Conservation (phyloP, 352 stramenopile species). For the Pythium pyrilobum region DNA sequence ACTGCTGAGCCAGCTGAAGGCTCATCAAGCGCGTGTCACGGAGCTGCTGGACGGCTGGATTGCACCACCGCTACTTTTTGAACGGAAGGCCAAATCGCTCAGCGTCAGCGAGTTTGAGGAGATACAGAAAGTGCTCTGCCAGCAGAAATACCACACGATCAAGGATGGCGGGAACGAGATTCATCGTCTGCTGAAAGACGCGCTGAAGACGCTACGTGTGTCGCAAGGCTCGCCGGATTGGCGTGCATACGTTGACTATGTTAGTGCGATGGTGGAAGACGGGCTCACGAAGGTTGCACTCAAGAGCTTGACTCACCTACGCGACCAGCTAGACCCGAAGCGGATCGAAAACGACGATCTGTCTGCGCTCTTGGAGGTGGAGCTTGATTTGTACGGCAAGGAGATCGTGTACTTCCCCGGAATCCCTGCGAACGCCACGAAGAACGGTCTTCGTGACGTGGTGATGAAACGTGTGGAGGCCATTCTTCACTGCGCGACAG, state of each 20-base stretch:
- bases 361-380: conserved; percentile 85
- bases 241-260: conserved; percentile 90
- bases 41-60: conserved; percentile 81
- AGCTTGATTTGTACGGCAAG: conserved; percentile 87
- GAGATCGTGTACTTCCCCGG: conserved; percentile 79
- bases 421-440: conserved; percentile 26
- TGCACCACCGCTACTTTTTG: conserved; percentile 73
- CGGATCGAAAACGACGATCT: conserved; percentile 81
- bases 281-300: conserved; percentile 71
- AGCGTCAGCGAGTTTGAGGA: conserved; percentile 84
- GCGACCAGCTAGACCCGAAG: conserved; percentile 79
- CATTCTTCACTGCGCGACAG: conserved; percentile 53
- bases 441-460: conserved; percentile 51
- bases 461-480: conserved; percentile 64
- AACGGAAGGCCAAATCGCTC: conserved; percentile 78
- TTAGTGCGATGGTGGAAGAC: conserved; percentile 88
- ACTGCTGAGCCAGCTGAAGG: conserved; percentile 85
- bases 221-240: conserved; percentile 89
- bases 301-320: conserved; percentile 58
- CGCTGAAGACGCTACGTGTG: conserved; percentile 85
- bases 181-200: conserved; percentile 87
- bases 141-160: conserved; percentile 81
- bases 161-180: conserved; percentile 88
- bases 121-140: conserved; percentile 62
- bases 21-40: conserved; percentile 73